Conservation (phyloP, 768 basidiomycete species). For the Coprinopsis strossmayeri region DNA sequence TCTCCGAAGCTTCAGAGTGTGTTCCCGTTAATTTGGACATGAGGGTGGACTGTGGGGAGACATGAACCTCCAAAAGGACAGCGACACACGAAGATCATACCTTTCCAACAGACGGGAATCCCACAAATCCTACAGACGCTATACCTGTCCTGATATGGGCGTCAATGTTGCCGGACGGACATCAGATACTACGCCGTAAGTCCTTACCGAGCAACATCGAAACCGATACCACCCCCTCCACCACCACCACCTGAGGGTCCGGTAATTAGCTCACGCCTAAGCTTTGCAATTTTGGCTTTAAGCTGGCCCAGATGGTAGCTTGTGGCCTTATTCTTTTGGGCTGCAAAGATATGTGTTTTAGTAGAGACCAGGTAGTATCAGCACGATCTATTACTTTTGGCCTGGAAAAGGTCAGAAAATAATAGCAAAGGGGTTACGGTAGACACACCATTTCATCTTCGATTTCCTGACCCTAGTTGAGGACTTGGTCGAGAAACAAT, state of each 20-base stretch:
- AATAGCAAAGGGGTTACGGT: conserved; percentile 9
- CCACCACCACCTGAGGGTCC: conserved; percentile 73
- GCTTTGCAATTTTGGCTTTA: conserved; percentile 97
- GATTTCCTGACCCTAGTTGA: conserved; percentile 57
- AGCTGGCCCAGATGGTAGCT: conserved; percentile 95
- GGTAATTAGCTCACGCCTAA: conserved; percentile 87
- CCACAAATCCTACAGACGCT: conserved; percentile 91
- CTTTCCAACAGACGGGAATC: conserved; percentile 94
- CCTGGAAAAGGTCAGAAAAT: conserved; percentile 33
- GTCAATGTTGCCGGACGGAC: neutral
- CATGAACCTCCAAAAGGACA: conserved; percentile 5
- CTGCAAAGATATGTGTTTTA: conserved; percentile 32
- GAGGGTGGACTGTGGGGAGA: conserved; percentile 60
- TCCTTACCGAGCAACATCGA: conserved; percentile 80
- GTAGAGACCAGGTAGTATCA: conserved; percentile 1
- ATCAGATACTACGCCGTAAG: conserved; percentile 2
- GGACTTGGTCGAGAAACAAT: conserved; percentile 16
- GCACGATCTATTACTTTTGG: conserved; percentile 58
- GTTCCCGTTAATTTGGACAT: conserved; percentile 98
- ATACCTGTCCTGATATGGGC: conserved; percentile 69
- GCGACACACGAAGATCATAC: conserved; percentile 26
- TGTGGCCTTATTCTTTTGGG: conserved; percentile 94
- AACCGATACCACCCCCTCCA: conserved; percentile 85
- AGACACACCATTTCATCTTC: conserved; percentile 91
- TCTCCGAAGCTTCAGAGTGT: conserved; percentile 91